These are phyloP conservation scores for Oldenlandia corymbosa DNA, from an alignment of 257 asterid genomes.

Conservation along the genomic window DNA sequence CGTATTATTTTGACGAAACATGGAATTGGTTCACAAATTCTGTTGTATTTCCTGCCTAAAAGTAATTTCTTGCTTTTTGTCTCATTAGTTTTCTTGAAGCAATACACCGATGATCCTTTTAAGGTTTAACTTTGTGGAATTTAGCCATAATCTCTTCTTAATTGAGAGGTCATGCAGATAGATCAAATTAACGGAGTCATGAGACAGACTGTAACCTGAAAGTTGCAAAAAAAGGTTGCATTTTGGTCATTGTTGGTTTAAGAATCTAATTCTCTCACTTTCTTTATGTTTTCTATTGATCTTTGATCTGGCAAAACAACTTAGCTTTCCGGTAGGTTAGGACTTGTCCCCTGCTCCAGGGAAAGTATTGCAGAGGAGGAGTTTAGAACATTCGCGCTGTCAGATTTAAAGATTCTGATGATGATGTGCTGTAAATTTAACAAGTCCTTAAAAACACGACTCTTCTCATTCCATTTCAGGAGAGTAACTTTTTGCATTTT, in stretches of 20 bases:
- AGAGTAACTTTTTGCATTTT: background rate
- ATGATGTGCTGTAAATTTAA: background rate
- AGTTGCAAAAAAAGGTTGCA: background rate
- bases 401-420: background rate
- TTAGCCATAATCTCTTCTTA: background rate
- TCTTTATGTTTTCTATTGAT: background rate
- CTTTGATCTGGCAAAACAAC: background rate
- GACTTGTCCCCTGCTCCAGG: background rate
- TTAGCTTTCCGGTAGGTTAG: background rate
- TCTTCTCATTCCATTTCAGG: background rate
- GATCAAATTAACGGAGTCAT: too few species aligned
- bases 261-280: background rate
- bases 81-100: background rate
- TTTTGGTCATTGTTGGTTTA: background rate
- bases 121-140: background rate
- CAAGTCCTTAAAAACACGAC: background rate
- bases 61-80: background rate
- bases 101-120: background rate
- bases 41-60: background rate
- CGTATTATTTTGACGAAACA: too few species aligned
- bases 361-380: background rate
- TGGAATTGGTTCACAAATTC: too few species aligned
- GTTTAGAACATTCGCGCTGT: background rate
- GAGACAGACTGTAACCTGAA: background rate
- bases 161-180: background rate